Conservation (phyloP, 441 rosid species). For the Euphorbia schlechtendalii region DNA sequence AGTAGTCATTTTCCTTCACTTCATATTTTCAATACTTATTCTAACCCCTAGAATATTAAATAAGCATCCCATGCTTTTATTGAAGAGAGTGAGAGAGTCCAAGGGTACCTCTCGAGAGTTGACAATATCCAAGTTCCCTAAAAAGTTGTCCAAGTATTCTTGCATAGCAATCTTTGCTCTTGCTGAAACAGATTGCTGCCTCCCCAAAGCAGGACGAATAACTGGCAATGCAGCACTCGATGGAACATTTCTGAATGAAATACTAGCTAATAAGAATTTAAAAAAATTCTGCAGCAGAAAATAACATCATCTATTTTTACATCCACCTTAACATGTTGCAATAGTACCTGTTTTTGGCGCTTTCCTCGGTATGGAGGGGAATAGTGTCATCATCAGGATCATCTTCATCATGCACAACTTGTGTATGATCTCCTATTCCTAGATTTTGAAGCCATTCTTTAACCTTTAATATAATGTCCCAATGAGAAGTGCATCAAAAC, state of each 20-base stretch:
- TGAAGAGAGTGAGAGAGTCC: background rate
- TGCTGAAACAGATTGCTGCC: conserved; percentile 88
- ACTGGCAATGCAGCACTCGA: conserved; percentile 95
- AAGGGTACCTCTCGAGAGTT: conserved; percentile 87
- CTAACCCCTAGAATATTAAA: background rate
- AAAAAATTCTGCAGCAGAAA: conserved; percentile 12
- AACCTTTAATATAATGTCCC: conserved; percentile 69
- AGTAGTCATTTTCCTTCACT: background rate
- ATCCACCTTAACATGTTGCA: conserved; percentile 9
- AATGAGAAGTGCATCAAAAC: conserved; percentile 45
- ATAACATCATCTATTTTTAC: conserved; percentile 2
- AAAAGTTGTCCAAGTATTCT: conserved; percentile 83
- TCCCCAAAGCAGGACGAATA: conserved; percentile 85
- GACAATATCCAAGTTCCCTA: conserved; percentile 91
- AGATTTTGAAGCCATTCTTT: conserved; percentile 99
- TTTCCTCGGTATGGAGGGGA: conserved; percentile 71
- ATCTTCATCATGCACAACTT: conserved; percentile 72
- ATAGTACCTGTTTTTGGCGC: conserved; percentile 66
- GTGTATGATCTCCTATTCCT: conserved; percentile 89
- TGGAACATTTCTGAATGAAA: conserved; percentile 88
- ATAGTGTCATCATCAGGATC: conserved; percentile 76
- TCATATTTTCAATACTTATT: background rate
- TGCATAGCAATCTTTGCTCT: conserved; percentile 98
- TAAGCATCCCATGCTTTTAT: conserved; percentile 1
- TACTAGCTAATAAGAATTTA: conserved; percentile 34